phyloP scores from a whole-genome alignment of 495 filamentous ascomycete species.

The Parathielavia hyrcaniae region DNA sequence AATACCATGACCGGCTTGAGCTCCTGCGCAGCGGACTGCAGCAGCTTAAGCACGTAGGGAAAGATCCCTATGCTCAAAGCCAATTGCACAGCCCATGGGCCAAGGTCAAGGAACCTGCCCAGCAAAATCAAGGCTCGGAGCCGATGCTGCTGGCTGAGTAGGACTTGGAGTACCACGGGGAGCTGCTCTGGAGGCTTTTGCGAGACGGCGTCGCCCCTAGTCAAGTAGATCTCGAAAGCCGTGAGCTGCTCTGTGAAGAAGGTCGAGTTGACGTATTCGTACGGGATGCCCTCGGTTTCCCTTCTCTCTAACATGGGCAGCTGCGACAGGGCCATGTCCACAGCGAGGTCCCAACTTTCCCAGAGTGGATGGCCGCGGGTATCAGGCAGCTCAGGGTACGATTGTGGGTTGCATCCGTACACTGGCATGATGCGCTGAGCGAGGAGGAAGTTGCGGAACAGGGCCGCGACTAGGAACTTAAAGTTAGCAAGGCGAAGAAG shows the following conservation, averaged over 20 bases:
- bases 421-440: slow-evolving; percentile 92
- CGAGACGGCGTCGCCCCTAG: slow-evolving; percentile 69
- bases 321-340: slow-evolving; percentile 92
- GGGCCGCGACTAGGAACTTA: slow-evolving; percentile 59
- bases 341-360: slow-evolving; percentile 95
- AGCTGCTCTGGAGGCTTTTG: slow-evolving; percentile 87
- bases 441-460: slow-evolving; percentile 93
- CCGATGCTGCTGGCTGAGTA: slow-evolving; percentile 90
- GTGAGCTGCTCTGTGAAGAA: slow-evolving; percentile 98
- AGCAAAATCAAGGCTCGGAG: slow-evolving; percentile 89
- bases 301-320: slow-evolving; percentile 71
- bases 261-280: slow-evolving; percentile 87
- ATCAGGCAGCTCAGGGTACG: slow-evolving; percentile 78
- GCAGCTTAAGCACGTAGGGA: slow-evolving; percentile 90
- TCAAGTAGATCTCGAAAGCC: slow-evolving; percentile 95
- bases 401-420: slow-evolving; percentile 89
- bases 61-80: slow-evolving; percentile 97
- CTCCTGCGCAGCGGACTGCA: slow-evolving; percentile 91
- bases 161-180: slow-evolving; percentile 90
- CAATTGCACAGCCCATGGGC: slow-evolving; percentile 95
- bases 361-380: slow-evolving; percentile 91
- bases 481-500: neutral
- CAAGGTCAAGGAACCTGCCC: slow-evolving; percentile 88
- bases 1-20: slow-evolving; percentile 99
- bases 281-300: slow-evolving; percentile 65